phyloP scores from a whole-genome alignment of 2,329 filamentous ascomycete species.

The Tolypocladium guangdongense region DNA sequence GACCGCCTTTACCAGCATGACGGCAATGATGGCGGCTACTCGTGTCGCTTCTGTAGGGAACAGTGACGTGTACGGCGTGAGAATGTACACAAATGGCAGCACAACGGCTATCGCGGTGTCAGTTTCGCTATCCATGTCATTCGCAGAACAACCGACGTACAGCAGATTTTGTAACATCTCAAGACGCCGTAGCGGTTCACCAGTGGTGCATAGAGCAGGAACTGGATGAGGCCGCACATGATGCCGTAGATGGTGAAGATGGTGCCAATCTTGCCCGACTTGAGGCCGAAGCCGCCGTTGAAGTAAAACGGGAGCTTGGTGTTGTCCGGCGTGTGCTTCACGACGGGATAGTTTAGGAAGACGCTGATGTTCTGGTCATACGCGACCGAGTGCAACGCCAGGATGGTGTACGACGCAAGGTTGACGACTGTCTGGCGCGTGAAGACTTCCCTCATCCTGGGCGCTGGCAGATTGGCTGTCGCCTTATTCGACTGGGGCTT shows the following conservation, averaged over 20 bases:
- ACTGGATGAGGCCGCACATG: constrained; percentile 71
- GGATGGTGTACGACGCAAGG: constrained; percentile 64
- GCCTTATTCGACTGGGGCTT: constrained; percentile 15
- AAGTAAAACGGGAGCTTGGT: constrained; percentile 69
- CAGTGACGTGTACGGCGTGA: constrained; percentile 73
- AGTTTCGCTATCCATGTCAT: not conserved
- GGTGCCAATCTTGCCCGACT: constrained; percentile 66
- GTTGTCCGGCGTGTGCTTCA: constrained; percentile 46
- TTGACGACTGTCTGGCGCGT: constrained; percentile 64
- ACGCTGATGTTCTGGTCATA: constrained; percentile 85
- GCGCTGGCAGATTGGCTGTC: constrained; percentile 8
- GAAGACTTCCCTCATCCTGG: constrained; percentile 54
- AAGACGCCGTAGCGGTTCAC: constrained; percentile 66
- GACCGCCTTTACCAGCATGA: constrained; percentile 67
- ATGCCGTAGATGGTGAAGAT: constrained; percentile 80
- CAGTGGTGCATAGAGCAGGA: constrained; percentile 70
- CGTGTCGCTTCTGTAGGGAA: constrained; percentile 37
- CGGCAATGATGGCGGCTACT: constrained; percentile 48
- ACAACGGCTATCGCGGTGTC: constrained; percentile 34
- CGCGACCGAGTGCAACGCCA: constrained; percentile 72
- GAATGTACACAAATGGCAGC: constrained; percentile 65
- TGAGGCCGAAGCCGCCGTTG: constrained; percentile 64
- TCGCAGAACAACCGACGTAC: constrained; percentile 18
- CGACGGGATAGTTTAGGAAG: constrained; percentile 66
- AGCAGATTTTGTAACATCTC: constrained; percentile 57